Evolutionary conservation across 2,329 filamentous ascomycete species (phyloP).

Genomic region (Colletotrichum sp.): DNA sequence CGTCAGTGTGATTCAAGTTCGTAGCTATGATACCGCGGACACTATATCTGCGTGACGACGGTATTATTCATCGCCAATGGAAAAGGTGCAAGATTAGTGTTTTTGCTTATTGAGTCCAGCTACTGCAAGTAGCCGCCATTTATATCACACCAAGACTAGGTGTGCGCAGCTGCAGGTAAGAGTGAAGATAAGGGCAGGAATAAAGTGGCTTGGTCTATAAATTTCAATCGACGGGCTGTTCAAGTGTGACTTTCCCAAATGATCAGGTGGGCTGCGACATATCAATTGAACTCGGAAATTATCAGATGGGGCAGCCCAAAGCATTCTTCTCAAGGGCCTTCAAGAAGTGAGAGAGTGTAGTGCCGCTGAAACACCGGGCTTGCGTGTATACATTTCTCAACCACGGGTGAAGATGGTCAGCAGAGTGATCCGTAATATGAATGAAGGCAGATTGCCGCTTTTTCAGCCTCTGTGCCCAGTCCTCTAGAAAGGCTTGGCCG

Average conservation of each 20-base stretch:
- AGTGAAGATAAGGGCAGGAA: too few relatives aligned
- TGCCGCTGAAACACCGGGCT: neutral
- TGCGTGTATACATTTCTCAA: neutral
- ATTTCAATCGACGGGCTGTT: too few relatives aligned
- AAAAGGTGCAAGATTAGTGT: too few relatives aligned
- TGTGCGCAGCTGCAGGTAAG: too few relatives aligned
- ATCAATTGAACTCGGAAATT: neutral
- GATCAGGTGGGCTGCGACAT: too few relatives aligned
- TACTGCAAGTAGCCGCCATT: too few relatives aligned
- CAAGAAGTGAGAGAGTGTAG: neutral
- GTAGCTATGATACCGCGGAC: neutral
- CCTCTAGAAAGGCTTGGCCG: neutral
- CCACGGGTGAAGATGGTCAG: accelerated
- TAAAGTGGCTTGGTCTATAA: too few relatives aligned
- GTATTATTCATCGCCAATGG: too few relatives aligned
- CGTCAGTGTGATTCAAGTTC: neutral
- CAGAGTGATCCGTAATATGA: neutral
- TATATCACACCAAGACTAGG: too few relatives aligned
- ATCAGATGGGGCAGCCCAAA: accelerated
- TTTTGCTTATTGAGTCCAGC: too few relatives aligned
- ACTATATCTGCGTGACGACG: neutral
- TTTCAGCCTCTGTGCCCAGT: neutral
- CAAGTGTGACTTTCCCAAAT: too few relatives aligned
- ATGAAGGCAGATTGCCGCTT: neutral
- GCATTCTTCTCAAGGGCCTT: accelerated